Evolutionary conservation across 164 flowering plant species (phyloP).

Genomic region (Umbellularia californica): DNA sequence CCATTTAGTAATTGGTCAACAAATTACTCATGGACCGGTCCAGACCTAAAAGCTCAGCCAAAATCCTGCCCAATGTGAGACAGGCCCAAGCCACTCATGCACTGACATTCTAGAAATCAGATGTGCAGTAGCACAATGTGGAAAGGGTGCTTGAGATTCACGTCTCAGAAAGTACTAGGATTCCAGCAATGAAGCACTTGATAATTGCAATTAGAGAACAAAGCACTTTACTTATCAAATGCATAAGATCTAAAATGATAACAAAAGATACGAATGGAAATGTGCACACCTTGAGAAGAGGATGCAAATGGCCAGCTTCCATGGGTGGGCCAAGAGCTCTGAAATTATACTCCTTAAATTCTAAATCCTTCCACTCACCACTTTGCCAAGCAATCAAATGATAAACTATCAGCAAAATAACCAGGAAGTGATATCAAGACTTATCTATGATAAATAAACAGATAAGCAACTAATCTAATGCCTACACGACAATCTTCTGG

Average conservation of each 20-base stretch:
- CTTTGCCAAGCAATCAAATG: background rate
- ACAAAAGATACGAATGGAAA: background rate
- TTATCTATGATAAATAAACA: background rate
- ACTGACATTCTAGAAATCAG: too few species aligned
- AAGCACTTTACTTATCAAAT: background rate
- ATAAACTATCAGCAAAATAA: too few species aligned
- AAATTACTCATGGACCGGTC: too few species aligned
- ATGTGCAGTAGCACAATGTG: too few species aligned
- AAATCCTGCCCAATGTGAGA: too few species aligned
- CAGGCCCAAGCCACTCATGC: too few species aligned
- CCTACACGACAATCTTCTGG: background rate
- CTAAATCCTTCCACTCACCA: conserved; percentile 80
- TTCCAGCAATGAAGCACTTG: too few species aligned
- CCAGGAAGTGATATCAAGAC: background rate
- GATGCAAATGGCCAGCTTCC: conserved; percentile 91
- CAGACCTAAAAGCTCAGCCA: too few species aligned
- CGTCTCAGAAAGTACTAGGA: too few species aligned
- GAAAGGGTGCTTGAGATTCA: too few species aligned
- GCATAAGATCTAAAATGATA: background rate
- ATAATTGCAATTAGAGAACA: too few species aligned
- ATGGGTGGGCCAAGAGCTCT: conserved; percentile 65
- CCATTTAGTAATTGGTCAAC: too few species aligned
- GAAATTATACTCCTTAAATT: conserved; percentile 89
- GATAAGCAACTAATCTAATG: background rate
- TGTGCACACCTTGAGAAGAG: conserved; percentile 73